Percentiles rank a stretch among this genome's conserved stretches.
phyloP scores from a whole-genome alignment of 2,329 filamentous ascomycete species.

The Sclerotinia borealis region DNA sequence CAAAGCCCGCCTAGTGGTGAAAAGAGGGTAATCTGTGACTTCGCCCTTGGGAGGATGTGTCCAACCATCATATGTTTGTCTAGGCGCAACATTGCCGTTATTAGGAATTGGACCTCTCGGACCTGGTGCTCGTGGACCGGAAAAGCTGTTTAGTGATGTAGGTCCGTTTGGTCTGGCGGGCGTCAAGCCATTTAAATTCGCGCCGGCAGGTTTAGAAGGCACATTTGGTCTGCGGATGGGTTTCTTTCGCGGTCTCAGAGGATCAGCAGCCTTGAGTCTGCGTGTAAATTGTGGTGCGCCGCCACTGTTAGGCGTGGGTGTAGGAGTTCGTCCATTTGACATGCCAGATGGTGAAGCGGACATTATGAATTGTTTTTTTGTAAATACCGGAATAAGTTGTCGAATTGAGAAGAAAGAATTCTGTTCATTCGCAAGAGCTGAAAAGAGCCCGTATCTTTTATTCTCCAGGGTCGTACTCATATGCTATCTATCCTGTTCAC shows the following conservation, averaged over 20 bases:
- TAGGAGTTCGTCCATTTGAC: slow-evolving; percentile 41
- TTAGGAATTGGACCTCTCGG: slow-evolving; percentile 25
- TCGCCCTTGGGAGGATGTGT: slow-evolving; percentile 44
- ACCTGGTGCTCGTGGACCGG: slow-evolving; percentile 4
- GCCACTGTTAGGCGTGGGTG: slow-evolving; percentile 44
- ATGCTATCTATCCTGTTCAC: neutral
- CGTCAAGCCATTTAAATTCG: slow-evolving; percentile 20
- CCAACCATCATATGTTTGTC: slow-evolving; percentile 49
- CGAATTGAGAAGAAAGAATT: neutral
- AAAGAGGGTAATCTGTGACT: slow-evolving; percentile 58
- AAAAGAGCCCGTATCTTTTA: neutral
- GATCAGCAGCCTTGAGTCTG: slow-evolving; percentile 50
- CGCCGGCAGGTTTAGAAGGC: slow-evolving; percentile 18
- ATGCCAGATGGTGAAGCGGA: slow-evolving; percentile 40
- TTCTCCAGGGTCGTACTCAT: neutral
- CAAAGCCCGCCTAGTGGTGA: slow-evolving; percentile 76
- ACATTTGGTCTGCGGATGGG: slow-evolving; percentile 35
- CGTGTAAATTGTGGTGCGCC: slow-evolving; percentile 41
- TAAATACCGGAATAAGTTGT: neutral
- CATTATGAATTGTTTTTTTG: slow-evolving; percentile 28
- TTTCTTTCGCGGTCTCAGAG: slow-evolving; percentile 58
- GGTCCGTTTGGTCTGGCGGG: slow-evolving; percentile 4
- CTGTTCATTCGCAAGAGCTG: neutral
- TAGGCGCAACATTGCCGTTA: slow-evolving; percentile 6
- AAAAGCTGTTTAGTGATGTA: slow-evolving; percentile 13